Percentiles rank a stretch among this genome's conserved stretches.
phyloP scores from a whole-genome alignment of 106 monocot genomes.

The Iris macrosiphon region DNA sequence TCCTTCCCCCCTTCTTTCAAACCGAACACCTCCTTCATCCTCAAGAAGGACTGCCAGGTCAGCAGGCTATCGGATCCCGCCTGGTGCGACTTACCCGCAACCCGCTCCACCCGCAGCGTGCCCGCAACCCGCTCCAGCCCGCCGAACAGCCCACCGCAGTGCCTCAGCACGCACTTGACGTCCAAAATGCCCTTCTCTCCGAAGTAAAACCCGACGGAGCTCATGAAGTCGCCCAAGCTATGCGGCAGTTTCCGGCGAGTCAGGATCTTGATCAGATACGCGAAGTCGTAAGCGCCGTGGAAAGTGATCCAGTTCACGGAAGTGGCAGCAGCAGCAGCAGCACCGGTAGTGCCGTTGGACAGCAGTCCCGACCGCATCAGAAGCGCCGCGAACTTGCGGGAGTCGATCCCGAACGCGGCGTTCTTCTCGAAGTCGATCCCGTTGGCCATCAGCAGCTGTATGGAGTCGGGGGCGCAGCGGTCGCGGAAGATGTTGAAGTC shows the following conservation, averaged over 20 bases:
- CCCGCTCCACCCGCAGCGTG: constrained; percentile 32
- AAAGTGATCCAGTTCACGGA: constrained; percentile 63
- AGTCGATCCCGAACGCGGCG: constrained; percentile 11
- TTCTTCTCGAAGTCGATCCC: constrained; percentile 36
- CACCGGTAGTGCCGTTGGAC: no score
- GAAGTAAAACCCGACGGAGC: constrained; percentile 32
- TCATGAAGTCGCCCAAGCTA: constrained; percentile 27
- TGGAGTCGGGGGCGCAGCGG: constrained; percentile 8
- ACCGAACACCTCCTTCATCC: constrained; percentile 37
- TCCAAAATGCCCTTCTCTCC: constrained; percentile 42
- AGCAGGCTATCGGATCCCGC: constrained; percentile 66
- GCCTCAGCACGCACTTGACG: constrained; percentile 55
- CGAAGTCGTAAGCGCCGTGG: constrained; percentile 73
- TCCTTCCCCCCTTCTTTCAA: constrained; percentile 15
- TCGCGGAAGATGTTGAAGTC: constrained; percentile 5
- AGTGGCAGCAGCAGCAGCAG: no score
- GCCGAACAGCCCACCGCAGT: constrained; percentile 40
- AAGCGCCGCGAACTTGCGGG: constrained; percentile 21
- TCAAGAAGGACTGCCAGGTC: constrained; percentile 42
- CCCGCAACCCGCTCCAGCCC: constrained; percentile 55
- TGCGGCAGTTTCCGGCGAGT: constrained; percentile 34
- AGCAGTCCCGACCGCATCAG: constrained; percentile 51
- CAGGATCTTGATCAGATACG: constrained; percentile 56
- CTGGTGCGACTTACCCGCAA: constrained; percentile 59
- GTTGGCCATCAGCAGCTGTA: constrained; percentile 14